A percentile compares a stretch with the other conserved stretches of the same genome.
Evolutionary conservation across 2,329 filamentous ascomycete genomes (phyloP).

Genomic region (Alternaria brassicae): DNA sequence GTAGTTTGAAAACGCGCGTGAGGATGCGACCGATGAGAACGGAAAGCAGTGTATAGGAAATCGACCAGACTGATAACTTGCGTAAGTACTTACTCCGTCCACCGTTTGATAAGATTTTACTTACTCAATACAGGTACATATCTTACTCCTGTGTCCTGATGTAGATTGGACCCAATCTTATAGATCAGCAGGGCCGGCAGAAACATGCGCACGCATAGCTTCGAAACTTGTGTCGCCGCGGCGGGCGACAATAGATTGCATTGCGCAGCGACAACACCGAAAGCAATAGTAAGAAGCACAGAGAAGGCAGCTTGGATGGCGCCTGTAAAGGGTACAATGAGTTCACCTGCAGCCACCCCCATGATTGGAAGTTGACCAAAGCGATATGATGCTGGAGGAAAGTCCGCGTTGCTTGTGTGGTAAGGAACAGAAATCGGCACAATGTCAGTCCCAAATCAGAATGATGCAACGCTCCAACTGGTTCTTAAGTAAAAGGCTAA

Average conservation of each 20-base stretch:
- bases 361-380: slow-evolving; percentile 18
- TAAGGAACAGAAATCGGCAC: slow-evolving; percentile 5
- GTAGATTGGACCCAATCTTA: slow-evolving; percentile 61
- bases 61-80: slow-evolving; percentile 56
- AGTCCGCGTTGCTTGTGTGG: not conserved
- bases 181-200: slow-evolving; percentile 62
- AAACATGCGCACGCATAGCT: slow-evolving; percentile 61
- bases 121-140: slow-evolving; percentile 60
- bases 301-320: slow-evolving; percentile 63
- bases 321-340: slow-evolving; percentile 57
- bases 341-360: slow-evolving; percentile 34
- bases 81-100: slow-evolving; percentile 15
- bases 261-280: slow-evolving; percentile 60
- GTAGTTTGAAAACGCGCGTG: slow-evolving; percentile 58
- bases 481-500: not conserved
- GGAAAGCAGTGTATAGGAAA: slow-evolving; percentile 59
- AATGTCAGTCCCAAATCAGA: not conserved
- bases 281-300: slow-evolving; percentile 62
- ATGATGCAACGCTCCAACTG: not conserved
- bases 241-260: slow-evolving; percentile 57
- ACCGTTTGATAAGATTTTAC: not conserved
- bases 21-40: slow-evolving; percentile 56
- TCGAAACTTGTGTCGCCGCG: slow-evolving; percentile 61
- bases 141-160: slow-evolving; percentile 55
- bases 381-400: not conserved